A percentile compares a stretch with the other conserved stretches of the same genome.
phyloP scores from a whole-genome alignment of 108 stramenopile species.

The Schizochytrium sp. region DNA sequence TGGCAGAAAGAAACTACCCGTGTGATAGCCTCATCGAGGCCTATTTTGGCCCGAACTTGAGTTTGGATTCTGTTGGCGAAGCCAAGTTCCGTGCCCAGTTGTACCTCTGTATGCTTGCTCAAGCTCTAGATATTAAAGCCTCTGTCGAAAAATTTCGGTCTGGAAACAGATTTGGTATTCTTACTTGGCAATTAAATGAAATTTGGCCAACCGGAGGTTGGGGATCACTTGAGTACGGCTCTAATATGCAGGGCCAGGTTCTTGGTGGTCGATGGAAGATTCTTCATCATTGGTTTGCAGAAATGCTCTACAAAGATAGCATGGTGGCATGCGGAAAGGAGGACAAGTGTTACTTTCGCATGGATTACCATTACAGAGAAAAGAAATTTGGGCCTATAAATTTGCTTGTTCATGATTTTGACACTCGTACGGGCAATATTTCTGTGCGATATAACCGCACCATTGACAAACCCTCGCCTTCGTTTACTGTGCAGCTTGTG shows the following conservation, averaged over 20 bases:
- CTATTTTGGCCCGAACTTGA: constrained; percentile 66
- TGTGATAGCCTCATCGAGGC: constrained; percentile 73
- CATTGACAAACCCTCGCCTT: constrained; percentile 3
- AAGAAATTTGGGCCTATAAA: too few species aligned
- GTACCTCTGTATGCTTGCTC: constrained; percentile 76
- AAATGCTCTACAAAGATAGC: constrained; percentile 70
- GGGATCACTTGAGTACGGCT: constrained; percentile 76
- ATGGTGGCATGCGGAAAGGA: constrained; percentile 72
- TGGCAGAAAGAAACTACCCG: constrained; percentile 79
- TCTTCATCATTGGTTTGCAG: constrained; percentile 68
- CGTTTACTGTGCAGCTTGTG: too few species aligned
- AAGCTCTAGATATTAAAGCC: constrained; percentile 76
- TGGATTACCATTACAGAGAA: neutral
- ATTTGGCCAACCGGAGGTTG: constrained; percentile 81
- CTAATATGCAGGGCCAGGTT: constrained; percentile 62
- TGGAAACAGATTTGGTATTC: constrained; percentile 69
- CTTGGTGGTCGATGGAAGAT: constrained; percentile 79
- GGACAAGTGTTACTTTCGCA: constrained; percentile 35
- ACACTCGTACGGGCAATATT: too few species aligned
- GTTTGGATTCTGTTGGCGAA: constrained; percentile 66
- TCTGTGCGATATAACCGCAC: neutral
- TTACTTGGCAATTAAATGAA: constrained; percentile 81
- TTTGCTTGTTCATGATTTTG: too few species aligned
- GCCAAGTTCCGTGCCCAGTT: constrained; percentile 71
- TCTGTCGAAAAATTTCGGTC: constrained; percentile 69